Conservation (phyloP, 208 protist genomes). For the Giardia muris region DNA sequence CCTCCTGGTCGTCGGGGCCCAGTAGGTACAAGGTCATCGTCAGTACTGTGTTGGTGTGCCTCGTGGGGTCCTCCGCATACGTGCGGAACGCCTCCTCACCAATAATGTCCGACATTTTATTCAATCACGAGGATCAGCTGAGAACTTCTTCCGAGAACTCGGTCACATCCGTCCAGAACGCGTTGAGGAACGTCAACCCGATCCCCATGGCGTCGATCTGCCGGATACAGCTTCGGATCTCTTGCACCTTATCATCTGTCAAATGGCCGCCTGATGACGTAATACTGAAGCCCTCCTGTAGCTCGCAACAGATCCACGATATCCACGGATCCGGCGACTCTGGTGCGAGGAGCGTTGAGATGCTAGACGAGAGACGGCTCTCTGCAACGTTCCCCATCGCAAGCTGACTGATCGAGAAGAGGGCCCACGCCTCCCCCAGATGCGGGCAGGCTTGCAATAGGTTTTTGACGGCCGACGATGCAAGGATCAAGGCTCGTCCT, state of each 20-base stretch:
- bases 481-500: background rate
- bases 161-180: background rate
- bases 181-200: background rate
- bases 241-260: background rate
- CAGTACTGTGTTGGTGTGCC: too few relatives aligned
- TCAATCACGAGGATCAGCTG: background rate
- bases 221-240: background rate
- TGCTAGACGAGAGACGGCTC: background rate
- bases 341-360: background rate
- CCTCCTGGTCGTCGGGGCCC: too few relatives aligned
- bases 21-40: too few relatives aligned
- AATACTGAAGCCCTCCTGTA: background rate
- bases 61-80: too few relatives aligned
- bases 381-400: background rate
- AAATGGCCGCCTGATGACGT: background rate
- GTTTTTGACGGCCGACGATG: background rate
- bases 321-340: background rate
- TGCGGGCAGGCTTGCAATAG: background rate
- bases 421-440: background rate
- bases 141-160: background rate
- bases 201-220: background rate
- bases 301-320: background rate
- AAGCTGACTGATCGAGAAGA: background rate
- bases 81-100: too few relatives aligned
- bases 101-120: too few relatives aligned